Percentiles rank a stretch among this genome's conserved stretches.
Conservation (phyloP, 345 rosid genomes). For the Melastoma malabathricum region DNA sequence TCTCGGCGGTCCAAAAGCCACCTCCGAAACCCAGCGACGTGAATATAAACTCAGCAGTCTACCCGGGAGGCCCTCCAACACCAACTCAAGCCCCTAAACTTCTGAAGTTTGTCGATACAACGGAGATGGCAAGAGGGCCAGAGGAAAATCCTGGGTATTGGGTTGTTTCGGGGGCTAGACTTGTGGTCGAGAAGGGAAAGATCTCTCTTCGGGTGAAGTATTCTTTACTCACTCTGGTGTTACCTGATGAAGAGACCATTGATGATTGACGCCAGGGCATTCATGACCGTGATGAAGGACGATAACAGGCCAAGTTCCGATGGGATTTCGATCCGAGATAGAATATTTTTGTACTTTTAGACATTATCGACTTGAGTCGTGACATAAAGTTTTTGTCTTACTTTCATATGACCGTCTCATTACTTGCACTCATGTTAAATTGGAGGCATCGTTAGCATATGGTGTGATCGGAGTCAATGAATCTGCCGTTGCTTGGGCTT, state of each 20-base stretch:
- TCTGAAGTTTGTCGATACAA: conserved; percentile 76
- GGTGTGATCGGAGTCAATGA: too few relatives aligned
- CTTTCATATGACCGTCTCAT: too few relatives aligned
- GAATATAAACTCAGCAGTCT: conserved; percentile 81
- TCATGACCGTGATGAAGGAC: background rate
- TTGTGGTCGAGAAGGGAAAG: conserved; percentile 71
- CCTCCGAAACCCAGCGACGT: conserved; percentile 83
- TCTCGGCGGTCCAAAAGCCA: conserved; percentile 67
- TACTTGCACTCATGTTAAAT: too few relatives aligned
- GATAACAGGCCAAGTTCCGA: too few relatives aligned
- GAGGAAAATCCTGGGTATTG: conserved; percentile 91
- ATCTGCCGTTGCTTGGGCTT: too few relatives aligned
- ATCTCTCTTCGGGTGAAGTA: conserved; percentile 86
- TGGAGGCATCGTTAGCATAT: too few relatives aligned
- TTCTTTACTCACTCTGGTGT: conserved; percentile 50
- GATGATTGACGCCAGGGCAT: conserved; percentile 7
- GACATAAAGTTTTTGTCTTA: too few relatives aligned
- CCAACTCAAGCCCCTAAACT: conserved; percentile 81
- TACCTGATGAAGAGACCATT: conserved; percentile 39
- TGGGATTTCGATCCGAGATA: too few relatives aligned
- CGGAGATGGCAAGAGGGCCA: conserved; percentile 89
- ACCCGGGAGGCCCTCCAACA: conserved; percentile 90
- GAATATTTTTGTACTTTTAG: too few relatives aligned
- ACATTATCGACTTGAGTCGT: too few relatives aligned
- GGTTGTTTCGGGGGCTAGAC: conserved; percentile 87